Evolutionary conservation across 805 yeast species (phyloP), one percentile per base, ranked within the genome.

Genomic region (Candida sonorensis): DNA sequence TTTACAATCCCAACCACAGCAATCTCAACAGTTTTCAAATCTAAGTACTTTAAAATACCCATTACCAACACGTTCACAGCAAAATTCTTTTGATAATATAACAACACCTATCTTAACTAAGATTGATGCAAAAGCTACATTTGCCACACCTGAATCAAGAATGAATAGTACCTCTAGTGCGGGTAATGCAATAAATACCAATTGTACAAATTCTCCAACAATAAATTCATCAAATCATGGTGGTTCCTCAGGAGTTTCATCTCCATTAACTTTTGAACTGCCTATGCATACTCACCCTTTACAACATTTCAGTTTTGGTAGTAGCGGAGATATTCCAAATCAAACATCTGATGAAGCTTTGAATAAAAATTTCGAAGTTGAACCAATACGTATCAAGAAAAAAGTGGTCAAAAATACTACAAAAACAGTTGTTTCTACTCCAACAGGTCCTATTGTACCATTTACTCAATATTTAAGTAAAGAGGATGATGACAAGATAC

Each of bases 401-500:
- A 37, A 51, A 41, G 36, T 50, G 42, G 37, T 35, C 19, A 62
- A 57, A 38, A 59, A 66, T 13, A 45, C 51, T 15, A 37, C 60
- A 11, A 72, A 79, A 51, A 65, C 79, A 10, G 59, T 75, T 3
- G 75, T 77, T 26, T 69, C 74, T 13, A 58, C 75, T 15, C 76
- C 75, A 10, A 62, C 68, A 29, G 74, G 79, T 2, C 81, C 84
- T 1, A 76, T 78, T 12, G 78, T 78, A 1, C 90, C 90, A 17
- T 82, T 82, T 46, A 79, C 79, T 19, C 77, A 81, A 42, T 82
- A 75, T 52, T 64, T 83, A 37, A 72, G 74, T 34, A 77, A 76
- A 46, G 61, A 81, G 55, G 92, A 85, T 52, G 95, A 85, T 53
- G 82, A 79, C 27, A 88, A 87, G 51, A 67, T 85, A 35, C 98